Evolutionary conservation across 1,284 basidiomycete genomes (phyloP).

Genomic region (Leccinum subfulvum): DNA sequence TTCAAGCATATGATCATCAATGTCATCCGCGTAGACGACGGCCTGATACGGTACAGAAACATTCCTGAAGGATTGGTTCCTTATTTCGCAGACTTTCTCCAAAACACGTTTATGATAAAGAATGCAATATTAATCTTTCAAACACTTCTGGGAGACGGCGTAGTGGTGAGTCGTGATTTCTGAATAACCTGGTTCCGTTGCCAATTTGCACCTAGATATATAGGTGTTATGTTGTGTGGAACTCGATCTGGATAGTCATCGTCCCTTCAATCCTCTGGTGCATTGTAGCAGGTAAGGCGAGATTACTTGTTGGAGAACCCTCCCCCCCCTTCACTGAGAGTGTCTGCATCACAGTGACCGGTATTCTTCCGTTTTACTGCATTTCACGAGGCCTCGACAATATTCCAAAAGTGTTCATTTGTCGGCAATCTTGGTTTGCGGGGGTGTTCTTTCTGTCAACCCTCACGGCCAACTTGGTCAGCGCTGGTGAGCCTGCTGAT

Average conservation of each 20-base stretch:
- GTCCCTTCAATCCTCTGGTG: constrained; percentile 28
- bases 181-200: too few relatives aligned
- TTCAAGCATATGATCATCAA: constrained; percentile 25
- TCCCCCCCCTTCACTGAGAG: not conserved
- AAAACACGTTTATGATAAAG: constrained; percentile 24
- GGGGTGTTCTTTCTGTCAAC: constrained; percentile 32
- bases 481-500: constrained; percentile 25
- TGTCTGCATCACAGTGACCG: constrained; percentile 5
- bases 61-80: constrained; percentile 20
- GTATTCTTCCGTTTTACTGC: constrained; percentile 11
- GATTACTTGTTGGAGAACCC: not conserved
- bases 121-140: constrained; percentile 23
- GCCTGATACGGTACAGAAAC: constrained; percentile 22
- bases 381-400: constrained; percentile 16
- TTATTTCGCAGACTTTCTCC: constrained; percentile 21
- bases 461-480: constrained; percentile 32
- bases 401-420: constrained; percentile 23
- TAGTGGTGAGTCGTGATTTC: constrained; percentile 19
- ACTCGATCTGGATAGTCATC: constrained; percentile 21
- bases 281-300: constrained; percentile 6
- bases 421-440: constrained; percentile 27
- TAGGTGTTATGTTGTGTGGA: constrained; percentile 32
- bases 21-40: constrained; percentile 22
- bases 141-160: constrained; percentile 22
- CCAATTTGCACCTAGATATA: constrained; percentile 23